These are phyloP conservation scores for Zasmidium angulare DNA, from an alignment of 2,329 filamentous ascomycete genomes.

Conservation along the genomic window DNA sequence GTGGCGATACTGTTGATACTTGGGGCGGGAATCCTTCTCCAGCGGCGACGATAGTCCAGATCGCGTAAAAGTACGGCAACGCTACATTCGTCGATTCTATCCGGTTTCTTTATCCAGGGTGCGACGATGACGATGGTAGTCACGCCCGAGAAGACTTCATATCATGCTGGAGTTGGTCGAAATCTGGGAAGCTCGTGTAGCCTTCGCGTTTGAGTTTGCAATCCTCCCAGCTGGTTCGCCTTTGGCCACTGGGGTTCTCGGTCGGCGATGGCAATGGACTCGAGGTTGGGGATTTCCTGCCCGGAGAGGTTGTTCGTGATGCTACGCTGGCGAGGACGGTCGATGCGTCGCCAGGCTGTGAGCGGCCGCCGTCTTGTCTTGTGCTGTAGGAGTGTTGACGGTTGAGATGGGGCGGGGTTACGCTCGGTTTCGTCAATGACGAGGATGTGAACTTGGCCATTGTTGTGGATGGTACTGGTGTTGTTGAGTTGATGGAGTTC, in stretches of 20 bases:
- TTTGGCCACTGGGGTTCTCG: constrained; percentile 15
- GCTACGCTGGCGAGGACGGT: constrained; percentile 26
- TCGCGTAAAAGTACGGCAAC: background rate
- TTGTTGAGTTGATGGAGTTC: background rate
- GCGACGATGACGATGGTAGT: background rate
- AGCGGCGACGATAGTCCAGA: background rate
- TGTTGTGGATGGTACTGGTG: background rate
- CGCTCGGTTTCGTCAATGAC: constrained; percentile 27
- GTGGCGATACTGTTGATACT: no score
- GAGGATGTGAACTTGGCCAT: constrained; percentile 26
- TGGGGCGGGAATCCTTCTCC: no score
- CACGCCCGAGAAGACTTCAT: background rate
- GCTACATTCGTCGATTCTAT: background rate
- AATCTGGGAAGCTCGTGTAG: constrained; percentile 36
- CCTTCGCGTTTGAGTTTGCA: constrained; percentile 32
- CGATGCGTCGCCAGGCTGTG: constrained; percentile 20
- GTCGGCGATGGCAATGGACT: constrained; percentile 22
- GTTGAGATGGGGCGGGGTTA: constrained; percentile 31
- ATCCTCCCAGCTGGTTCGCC: constrained; percentile 34
- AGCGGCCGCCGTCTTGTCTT: constrained; percentile 17
- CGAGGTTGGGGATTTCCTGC: constrained; percentile 19
- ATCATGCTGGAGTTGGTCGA: constrained; percentile 25
- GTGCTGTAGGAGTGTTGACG: constrained; percentile 31
- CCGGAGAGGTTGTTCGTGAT: constrained; percentile 24
- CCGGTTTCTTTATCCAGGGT: background rate